Evolutionary conservation across 1,284 basidiomycete genomes (phyloP).

Genomic region (Puccinia novopanici): DNA sequence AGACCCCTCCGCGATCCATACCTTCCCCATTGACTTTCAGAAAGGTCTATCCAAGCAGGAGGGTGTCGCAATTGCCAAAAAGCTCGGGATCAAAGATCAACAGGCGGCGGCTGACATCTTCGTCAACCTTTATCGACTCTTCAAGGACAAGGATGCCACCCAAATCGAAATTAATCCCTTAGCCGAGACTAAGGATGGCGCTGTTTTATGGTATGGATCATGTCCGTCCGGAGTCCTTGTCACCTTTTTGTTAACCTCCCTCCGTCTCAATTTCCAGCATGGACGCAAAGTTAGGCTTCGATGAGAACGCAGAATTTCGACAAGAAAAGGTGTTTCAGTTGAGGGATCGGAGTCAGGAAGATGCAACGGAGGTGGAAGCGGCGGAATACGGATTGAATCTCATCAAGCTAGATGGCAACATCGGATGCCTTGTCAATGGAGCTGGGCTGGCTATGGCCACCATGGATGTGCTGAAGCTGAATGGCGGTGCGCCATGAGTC

Average conservation of each 20-base stretch:
- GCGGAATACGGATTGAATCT: too few relatives aligned
- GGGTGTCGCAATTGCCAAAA: too few relatives aligned
- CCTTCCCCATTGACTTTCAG: too few relatives aligned
- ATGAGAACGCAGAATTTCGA: conserved; percentile 98
- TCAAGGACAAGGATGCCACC: conserved; percentile 98
- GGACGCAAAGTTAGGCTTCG: conserved; percentile 99
- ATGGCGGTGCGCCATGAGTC: conserved; percentile 76
- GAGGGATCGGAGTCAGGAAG: conserved; percentile 91
- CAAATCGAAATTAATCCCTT: conserved; percentile 99
- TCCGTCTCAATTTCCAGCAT: conserved; percentile 67
- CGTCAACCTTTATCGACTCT: too few relatives aligned
- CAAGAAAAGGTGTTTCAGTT: conserved; percentile 87
- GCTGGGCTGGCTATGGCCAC: conserved; percentile 99
- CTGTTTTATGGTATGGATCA: conserved; percentile 77
- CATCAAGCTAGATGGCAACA: conserved; percentile 97
- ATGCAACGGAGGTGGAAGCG: conserved; percentile 87
- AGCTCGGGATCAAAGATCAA: too few relatives aligned
- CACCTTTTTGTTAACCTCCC: conserved; percentile 28
- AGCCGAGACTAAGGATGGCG: conserved; percentile 90
- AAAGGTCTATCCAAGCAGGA: too few relatives aligned
- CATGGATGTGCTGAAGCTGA: conserved; percentile 95
- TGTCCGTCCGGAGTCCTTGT: conserved; percentile 47
- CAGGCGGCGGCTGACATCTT: too few relatives aligned
- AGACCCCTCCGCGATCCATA: too few relatives aligned
- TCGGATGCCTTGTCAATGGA: conserved; percentile 98